phyloP scores from a whole-genome alignment of 352 stramenopile species.

The Phytophthora brassicae region DNA sequence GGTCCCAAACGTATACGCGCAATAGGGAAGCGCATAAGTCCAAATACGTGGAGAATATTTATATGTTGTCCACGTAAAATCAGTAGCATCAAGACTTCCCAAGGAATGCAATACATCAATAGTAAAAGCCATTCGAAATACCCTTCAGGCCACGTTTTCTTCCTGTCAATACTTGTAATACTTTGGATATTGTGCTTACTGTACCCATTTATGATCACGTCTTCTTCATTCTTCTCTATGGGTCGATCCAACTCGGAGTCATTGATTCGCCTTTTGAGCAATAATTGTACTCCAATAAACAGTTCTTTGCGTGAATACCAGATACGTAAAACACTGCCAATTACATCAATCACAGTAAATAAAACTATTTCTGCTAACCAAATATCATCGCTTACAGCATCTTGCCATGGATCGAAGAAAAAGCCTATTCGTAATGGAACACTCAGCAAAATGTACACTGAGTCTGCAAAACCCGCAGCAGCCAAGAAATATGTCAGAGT shows the following conservation, averaged over 20 bases:
- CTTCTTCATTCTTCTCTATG: conserved; percentile 1
- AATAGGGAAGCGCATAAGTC: conserved; percentile 25
- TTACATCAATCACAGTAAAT: conserved; percentile 43
- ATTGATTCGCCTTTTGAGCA: conserved; percentile 12
- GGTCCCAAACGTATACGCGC: conserved; percentile 10
- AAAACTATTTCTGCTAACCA: conserved; percentile 32
- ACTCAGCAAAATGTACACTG: conserved; percentile 41
- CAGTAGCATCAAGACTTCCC: conserved; percentile 35
- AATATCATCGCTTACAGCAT: background rate
- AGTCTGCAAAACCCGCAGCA: conserved; percentile 36
- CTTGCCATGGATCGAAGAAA: conserved; percentile 44
- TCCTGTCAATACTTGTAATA: conserved; percentile 10
- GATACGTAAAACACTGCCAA: conserved; percentile 28
- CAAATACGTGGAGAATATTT: conserved; percentile 53
- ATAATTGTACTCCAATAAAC: conserved; percentile 5
- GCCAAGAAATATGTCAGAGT: conserved; percentile 18
- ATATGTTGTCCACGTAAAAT: conserved; percentile 25
- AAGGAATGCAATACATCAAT: conserved; percentile 40
- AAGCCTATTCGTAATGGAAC: conserved; percentile 46
- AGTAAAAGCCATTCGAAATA: conserved; percentile 17
- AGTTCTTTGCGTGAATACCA: conserved; percentile 27
- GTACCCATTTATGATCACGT: background rate
- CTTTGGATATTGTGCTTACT: conserved; percentile 18
- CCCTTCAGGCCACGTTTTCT: conserved; percentile 1
- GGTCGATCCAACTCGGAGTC: conserved; percentile 12